Conservation (phyloP, 1,139 yeast species). For the Blastobotrys proliferans region DNA sequence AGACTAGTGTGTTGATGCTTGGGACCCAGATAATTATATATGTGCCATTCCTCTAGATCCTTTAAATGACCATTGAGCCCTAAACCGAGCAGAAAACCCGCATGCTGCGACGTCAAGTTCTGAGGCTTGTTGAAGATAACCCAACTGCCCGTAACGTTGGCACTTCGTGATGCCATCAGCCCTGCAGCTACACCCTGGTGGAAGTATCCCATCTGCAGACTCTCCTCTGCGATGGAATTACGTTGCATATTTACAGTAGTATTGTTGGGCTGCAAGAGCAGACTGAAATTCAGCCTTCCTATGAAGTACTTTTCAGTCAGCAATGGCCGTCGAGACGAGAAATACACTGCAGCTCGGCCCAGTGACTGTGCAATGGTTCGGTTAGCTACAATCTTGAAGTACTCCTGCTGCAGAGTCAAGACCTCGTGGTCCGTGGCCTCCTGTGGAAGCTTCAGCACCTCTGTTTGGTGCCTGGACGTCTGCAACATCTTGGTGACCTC, state of each 20-base stretch:
- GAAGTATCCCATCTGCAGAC: slow-evolving; percentile 79
- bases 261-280: slow-evolving; percentile 63
- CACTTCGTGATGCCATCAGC: slow-evolving; percentile 62
- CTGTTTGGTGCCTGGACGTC: slow-evolving; percentile 58
- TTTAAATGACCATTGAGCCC: slow-evolving; percentile 89
- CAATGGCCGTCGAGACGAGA: slow-evolving; percentile 69
- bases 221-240: slow-evolving; percentile 47
- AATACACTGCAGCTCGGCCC: slow-evolving; percentile 72
- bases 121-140: slow-evolving; percentile 81
- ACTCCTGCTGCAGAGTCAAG: slow-evolving; percentile 54
- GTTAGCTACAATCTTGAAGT: slow-evolving; percentile 60
- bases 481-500: slow-evolving; percentile 72
- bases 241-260: slow-evolving; percentile 60
- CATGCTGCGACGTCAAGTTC: slow-evolving; percentile 73
- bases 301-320: slow-evolving; percentile 82
- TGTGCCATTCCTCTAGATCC: slow-evolving; percentile 91
- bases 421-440: slow-evolving; percentile 53
- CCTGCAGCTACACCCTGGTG: slow-evolving; percentile 94
- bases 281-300: slow-evolving; percentile 68
- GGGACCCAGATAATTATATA: slow-evolving; percentile 88
- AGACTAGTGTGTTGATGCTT: slow-evolving; percentile 82
- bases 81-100: slow-evolving; percentile 88
- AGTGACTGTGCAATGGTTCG: slow-evolving; percentile 73
- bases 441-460: slow-evolving; percentile 39
- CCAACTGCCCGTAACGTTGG: slow-evolving; percentile 85